Conservation (phyloP, 139 green algal species). For the Micractinium conductrix region DNA sequence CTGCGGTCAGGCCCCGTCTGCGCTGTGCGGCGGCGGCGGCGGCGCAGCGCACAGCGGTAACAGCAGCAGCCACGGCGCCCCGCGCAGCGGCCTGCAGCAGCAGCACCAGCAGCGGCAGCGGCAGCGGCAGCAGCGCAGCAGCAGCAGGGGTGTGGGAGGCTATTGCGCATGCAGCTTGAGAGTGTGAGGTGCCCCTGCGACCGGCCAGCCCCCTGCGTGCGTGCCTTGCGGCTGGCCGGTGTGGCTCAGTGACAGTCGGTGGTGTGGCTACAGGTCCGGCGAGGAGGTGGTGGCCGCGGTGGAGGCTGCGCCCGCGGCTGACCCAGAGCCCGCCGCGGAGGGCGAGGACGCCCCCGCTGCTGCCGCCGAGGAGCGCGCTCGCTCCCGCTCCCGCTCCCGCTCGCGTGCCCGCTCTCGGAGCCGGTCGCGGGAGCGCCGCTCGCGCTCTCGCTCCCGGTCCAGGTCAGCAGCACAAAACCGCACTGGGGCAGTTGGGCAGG, state of each 20-base stretch:
- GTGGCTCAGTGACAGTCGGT: neutral
- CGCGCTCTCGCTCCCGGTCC: conserved; percentile 19
- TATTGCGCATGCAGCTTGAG: too few relatives aligned
- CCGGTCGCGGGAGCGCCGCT: neutral
- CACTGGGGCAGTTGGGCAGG: neutral
- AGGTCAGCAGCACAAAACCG: too few relatives aligned
- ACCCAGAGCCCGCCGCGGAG: neutral
- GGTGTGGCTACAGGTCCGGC: conserved; percentile 13
- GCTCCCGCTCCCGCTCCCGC: conserved; percentile 13
- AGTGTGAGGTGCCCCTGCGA: neutral
- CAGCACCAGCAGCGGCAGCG: neutral
- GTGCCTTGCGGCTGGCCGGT: too few relatives aligned
- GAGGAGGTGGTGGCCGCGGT: conserved; percentile 1
- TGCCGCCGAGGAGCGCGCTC: neutral
- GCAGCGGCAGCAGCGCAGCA: neutral
- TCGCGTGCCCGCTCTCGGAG: conserved; percentile 10
- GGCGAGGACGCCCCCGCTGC: neutral
- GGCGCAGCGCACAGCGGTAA: too few relatives aligned
- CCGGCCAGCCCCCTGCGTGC: too few relatives aligned
- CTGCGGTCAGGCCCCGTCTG: conserved; percentile 19
- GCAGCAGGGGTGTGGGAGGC: neutral
- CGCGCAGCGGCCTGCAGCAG: neutral
- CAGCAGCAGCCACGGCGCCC: too few relatives aligned
- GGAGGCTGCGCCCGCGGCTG: neutral
- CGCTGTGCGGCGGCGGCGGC: conserved; percentile 2